These are phyloP conservation scores for Bombardia bombarda DNA, from an alignment of 495 filamentous ascomycete species.

Conservation along the genomic window DNA sequence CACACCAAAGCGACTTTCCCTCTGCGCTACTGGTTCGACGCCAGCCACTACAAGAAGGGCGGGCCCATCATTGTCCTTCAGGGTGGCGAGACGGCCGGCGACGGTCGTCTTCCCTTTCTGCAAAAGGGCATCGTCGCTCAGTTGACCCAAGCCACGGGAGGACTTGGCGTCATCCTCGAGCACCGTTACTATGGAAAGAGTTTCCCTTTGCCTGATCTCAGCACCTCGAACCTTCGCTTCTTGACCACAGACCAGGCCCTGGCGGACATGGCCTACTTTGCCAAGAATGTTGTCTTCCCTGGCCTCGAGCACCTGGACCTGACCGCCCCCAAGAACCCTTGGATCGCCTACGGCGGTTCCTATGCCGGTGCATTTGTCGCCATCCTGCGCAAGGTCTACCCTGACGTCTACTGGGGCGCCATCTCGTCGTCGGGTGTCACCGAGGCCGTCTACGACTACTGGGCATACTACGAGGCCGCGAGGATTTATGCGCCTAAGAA, in stretches of 20 bases:
- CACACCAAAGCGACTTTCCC: slow-evolving; percentile 51
- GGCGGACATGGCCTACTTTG: slow-evolving; percentile 67
- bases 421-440: slow-evolving; percentile 67
- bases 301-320: slow-evolving; percentile 56
- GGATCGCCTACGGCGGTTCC: slow-evolving; percentile 65
- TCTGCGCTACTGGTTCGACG: slow-evolving; percentile 69
- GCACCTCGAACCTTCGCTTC: slow-evolving; percentile 60
- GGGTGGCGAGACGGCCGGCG: slow-evolving; percentile 54
- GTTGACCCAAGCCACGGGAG: slow-evolving; percentile 53
- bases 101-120: slow-evolving; percentile 51
- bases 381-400: slow-evolving; percentile 61
- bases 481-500: slow-evolving; percentile 40
- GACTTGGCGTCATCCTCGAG: slow-evolving; percentile 68
- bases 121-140: slow-evolving; percentile 62
- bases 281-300: slow-evolving; percentile 53
- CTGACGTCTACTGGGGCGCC: slow-evolving; percentile 58
- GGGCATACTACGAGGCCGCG: slow-evolving; percentile 62
- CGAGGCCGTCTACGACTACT: slow-evolving; percentile 62
- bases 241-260: slow-evolving; percentile 68
- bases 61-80: slow-evolving; percentile 66
- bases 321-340: slow-evolving; percentile 49
- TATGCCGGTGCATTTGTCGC: slow-evolving; percentile 69
- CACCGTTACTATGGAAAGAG: slow-evolving; percentile 67
- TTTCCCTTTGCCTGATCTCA: slow-evolving; percentile 50
- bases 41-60: slow-evolving; percentile 54